Evolutionary conservation across 352 stramenopile species (phyloP), one percentile per base, ranked within the genome.

Genomic region (Phytophthora litchii): DNA sequence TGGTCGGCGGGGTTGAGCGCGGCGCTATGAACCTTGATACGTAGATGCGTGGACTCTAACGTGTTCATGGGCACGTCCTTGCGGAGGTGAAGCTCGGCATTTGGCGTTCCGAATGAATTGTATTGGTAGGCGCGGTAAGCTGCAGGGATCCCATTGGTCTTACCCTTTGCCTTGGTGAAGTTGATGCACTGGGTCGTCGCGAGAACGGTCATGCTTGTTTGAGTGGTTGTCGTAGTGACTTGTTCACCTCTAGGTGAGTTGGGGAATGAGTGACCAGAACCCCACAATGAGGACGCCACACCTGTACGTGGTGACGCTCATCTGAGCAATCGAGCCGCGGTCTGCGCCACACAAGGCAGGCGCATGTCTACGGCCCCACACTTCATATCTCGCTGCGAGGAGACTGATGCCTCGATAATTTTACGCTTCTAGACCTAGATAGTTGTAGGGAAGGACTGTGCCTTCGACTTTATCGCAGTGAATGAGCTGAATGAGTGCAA

Each of bases 1-100:
- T 83, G 85, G 57, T 92, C 82, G 3, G 81, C 76, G 10, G 83
- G 79, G 66, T 92, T 91, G 44, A 90, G 74, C 9, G 72, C 78
- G 0, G 80, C 74, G 17, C 64, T 76, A 47, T 75, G 70, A 10
- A 92, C 79, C 43, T 86, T 80, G 54, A 92, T 66, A 40, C 83
- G 58, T 3, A 92, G 52, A 35, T 89, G 64, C 13, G 54, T 70
- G 4, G 57, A 25, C 20, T 57, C 21, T 8, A 76, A 58, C 3
- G 44, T n/a, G 1, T 35, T 40, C 25, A 67, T 42, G 10, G 38
- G 35, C 1, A 69, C 60, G 13, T 60, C 21, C 16, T 59, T 58
- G 27, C 31, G 23, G 25, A 75, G 59, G 11, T 37, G 37, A 27
- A 76, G 58, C 16, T 62, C 41, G 1, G 45, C 21, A 4, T 52